Conservation (phyloP, 352 stramenopile species). For the Globisporangium nunn region DNA sequence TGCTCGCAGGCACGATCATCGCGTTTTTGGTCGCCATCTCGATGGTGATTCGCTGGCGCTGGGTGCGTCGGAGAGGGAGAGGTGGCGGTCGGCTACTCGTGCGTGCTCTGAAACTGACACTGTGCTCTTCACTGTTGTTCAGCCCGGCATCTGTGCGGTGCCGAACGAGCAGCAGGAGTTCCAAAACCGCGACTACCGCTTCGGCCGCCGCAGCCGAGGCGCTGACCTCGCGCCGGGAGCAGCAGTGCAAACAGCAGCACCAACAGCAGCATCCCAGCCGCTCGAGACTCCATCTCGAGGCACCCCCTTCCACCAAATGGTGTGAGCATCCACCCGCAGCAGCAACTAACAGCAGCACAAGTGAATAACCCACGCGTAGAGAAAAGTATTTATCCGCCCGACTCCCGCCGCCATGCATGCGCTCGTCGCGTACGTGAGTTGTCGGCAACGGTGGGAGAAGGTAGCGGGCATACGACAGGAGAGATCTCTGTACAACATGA, state of each 20-base stretch:
- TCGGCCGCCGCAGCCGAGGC: background rate
- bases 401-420: too few species aligned
- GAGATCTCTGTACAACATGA: too few species aligned
- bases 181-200: conserved; percentile 11
- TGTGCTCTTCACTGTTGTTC: background rate
- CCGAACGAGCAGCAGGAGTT: conserved; percentile 59
- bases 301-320: conserved; percentile 12
- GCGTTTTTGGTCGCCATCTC: conserved; percentile 59
- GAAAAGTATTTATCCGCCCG: background rate
- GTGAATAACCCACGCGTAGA: too few species aligned
- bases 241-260: conserved; percentile 1
- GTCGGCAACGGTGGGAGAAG: too few species aligned
- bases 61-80: conserved; percentile 22
- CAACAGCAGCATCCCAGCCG: conserved; percentile 1
- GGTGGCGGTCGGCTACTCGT: background rate
- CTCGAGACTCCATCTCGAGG: conserved; percentile 5
- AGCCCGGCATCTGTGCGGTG: conserved; percentile 74
- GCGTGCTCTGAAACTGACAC: background rate
- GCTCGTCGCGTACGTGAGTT: background rate
- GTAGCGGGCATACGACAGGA: too few species aligned
- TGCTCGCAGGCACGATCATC: conserved; percentile 56
- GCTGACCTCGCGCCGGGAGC: background rate
- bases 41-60: conserved; percentile 74
- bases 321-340: background rate
- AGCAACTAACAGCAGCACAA: too few species aligned